phyloP scores from a whole-genome alignment of 2,329 filamentous ascomycete species.

The Diaporthe amygdali region DNA sequence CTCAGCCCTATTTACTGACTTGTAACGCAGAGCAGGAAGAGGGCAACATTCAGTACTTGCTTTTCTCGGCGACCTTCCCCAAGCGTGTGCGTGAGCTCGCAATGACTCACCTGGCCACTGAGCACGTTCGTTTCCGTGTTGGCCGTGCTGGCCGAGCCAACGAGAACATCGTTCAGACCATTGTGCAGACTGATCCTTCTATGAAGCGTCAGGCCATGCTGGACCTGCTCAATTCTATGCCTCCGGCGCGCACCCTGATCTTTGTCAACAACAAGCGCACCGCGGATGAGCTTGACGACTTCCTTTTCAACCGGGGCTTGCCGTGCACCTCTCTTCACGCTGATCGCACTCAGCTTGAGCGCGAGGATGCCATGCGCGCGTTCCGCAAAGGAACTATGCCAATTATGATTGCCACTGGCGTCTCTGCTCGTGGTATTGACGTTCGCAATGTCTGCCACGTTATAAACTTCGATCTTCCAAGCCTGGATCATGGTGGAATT shows the following conservation, averaged over 20 bases:
- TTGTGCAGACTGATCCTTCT: slow-evolving; percentile 69
- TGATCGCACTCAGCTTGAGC: slow-evolving; percentile 86
- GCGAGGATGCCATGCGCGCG: slow-evolving; percentile 87
- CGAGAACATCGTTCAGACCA: slow-evolving; percentile 78
- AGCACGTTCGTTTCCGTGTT: slow-evolving; percentile 82
- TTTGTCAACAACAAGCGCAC: slow-evolving; percentile 84
- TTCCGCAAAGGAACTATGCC: slow-evolving; percentile 79
- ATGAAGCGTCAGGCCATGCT: slow-evolving; percentile 74
- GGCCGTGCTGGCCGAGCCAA: slow-evolving; percentile 87
- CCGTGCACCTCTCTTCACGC: slow-evolving; percentile 89
- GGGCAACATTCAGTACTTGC: slow-evolving; percentile 71
- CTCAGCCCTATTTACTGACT: slow-evolving; percentile 29
- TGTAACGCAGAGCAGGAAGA: slow-evolving; percentile 70
- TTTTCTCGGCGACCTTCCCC: slow-evolving; percentile 96
- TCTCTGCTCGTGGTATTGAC: slow-evolving; percentile 88
- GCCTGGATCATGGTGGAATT: slow-evolving; percentile 78
- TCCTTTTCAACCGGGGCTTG: slow-evolving; percentile 77
- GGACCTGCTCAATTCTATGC: slow-evolving; percentile 72
- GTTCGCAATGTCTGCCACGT: slow-evolving; percentile 87
- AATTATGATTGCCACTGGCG: slow-evolving; percentile 84
- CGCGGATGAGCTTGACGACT: slow-evolving; percentile 88
- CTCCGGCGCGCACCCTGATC: slow-evolving; percentile 80
- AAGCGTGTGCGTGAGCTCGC: slow-evolving; percentile 79
- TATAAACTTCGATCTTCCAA: slow-evolving; percentile 91
- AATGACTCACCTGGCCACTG: slow-evolving; percentile 73